A percentile compares a stretch with the other conserved stretches of the same genome.
phyloP scores from a whole-genome alignment of 345 rosid species.

The Cardiospermum halicacabum region DNA sequence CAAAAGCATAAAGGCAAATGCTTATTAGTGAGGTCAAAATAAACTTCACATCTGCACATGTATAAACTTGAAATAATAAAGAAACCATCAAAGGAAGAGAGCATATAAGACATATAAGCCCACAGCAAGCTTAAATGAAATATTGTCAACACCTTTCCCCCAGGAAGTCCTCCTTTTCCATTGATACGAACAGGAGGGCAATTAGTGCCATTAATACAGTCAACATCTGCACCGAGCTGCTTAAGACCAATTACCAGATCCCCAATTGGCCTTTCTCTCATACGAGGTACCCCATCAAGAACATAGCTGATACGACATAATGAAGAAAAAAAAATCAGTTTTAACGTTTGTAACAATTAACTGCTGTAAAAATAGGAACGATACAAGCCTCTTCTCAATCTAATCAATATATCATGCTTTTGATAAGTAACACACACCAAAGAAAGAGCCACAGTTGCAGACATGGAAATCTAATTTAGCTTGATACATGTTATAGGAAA shows the following conservation, averaged over 20 bases:
- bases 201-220: slow-evolving; percentile 65
- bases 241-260: slow-evolving; percentile 84
- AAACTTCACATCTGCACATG: neutral
- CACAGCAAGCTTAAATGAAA: neutral
- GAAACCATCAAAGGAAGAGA: neutral
- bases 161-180: slow-evolving; percentile 89
- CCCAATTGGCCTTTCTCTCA: slow-evolving; percentile 97
- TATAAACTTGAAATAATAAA: neutral
- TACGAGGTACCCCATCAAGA: slow-evolving; percentile 93
- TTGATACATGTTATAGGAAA: neutral
- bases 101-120: neutral
- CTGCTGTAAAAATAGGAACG: neutral
- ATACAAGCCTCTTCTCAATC: neutral
- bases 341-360: slow-evolving; percentile 2
- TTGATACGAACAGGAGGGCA: slow-evolving; percentile 88
- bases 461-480: neutral
- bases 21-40: slow-evolving; percentile 13
- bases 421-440: neutral
- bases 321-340: neutral
- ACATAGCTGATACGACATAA: slow-evolving; percentile 49
- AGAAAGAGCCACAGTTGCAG: neutral
- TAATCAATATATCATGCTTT: neutral
- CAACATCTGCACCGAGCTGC: slow-evolving; percentile 90
- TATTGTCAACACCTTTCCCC: slow-evolving; percentile 63
- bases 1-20: slow-evolving; percentile 19